Evolutionary conservation across 1,284 basidiomycete genomes (phyloP).

Genomic region (Gomphus sp.): DNA sequence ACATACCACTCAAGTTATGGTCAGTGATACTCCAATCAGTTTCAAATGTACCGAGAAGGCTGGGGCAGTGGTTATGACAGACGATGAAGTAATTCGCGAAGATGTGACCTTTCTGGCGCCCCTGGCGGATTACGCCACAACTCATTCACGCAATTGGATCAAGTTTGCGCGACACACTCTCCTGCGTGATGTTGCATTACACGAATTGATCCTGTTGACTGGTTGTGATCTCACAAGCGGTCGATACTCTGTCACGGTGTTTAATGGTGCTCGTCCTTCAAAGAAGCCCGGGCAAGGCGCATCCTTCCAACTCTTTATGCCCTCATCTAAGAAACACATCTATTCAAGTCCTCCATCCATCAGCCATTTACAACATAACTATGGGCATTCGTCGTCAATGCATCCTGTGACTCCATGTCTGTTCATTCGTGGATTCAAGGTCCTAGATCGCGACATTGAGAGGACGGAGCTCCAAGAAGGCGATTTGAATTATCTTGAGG

Average conservation of each 20-base stretch:
- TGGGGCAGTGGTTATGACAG: constrained; percentile 2
- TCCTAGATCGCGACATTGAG: constrained; percentile 6
- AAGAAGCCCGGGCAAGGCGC: background rate
- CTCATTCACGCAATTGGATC: constrained; percentile 1
- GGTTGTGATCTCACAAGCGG: constrained; percentile 4
- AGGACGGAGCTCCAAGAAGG: background rate
- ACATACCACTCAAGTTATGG: background rate
- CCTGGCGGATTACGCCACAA: background rate
- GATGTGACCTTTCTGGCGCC: background rate
- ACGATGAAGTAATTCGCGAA: background rate
- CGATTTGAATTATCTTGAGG: background rate
- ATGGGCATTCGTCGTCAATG: background rate
- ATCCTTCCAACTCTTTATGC: background rate
- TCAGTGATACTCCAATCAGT: background rate
- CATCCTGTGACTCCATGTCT: background rate
- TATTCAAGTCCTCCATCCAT: background rate
- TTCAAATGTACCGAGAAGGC: constrained; percentile 5
- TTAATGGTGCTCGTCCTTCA: constrained; percentile 2
- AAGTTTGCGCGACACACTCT: background rate
- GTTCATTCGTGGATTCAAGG: constrained; percentile 8
- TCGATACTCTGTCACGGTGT: constrained; percentile 6
- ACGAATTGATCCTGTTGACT: constrained; percentile 8
- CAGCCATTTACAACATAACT: constrained; percentile 3
- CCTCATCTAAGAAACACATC: background rate
- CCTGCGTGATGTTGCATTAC: constrained; percentile 6